phyloP scores from a whole-genome alignment of 169 alveolate genomes.

The Eimeria brunetti region DNA sequence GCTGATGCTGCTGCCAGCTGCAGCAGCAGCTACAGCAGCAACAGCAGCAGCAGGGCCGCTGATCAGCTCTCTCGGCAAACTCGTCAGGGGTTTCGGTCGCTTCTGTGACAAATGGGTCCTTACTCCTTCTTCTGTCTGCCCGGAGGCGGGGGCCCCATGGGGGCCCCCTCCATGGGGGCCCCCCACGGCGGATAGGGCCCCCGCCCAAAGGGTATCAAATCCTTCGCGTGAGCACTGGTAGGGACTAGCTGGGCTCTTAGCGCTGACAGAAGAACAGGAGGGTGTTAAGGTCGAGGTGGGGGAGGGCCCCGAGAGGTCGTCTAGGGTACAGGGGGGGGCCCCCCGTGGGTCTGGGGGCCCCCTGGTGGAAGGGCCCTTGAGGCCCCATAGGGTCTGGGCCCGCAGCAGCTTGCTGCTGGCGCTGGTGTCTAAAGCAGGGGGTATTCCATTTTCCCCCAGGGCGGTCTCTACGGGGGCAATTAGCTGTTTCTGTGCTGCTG shows the following conservation, averaged over 20 bases:
- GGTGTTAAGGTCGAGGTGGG: background rate
- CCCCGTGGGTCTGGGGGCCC: conserved; percentile 5
- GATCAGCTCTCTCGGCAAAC: background rate
- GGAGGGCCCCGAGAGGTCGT: conserved; percentile 29
- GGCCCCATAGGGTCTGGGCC: background rate
- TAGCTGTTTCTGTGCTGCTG: background rate
- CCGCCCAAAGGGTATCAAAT: background rate
- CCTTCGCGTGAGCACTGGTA: conserved; percentile 44
- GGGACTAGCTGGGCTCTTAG: conserved; percentile 57
- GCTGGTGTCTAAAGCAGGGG: background rate
- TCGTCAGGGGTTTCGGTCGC: conserved; percentile 7
- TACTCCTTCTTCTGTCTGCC: background rate
- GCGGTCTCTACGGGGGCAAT: background rate
- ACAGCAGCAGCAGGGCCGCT: conserved; percentile 11
- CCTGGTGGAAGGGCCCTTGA: background rate
- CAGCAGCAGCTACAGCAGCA: conserved; percentile 14
- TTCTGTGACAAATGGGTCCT: background rate
- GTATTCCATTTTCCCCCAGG: background rate
- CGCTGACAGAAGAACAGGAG: conserved; percentile 45
- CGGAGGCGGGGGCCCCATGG: background rate
- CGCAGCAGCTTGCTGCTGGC: background rate
- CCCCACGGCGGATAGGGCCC: background rate
- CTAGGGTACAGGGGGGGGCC: conserved; percentile 2
- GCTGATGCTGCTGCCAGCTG: background rate
- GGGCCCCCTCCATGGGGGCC: conserved; percentile 19